Evolutionary conservation across 2,329 filamentous ascomycete genomes (phyloP).

Genomic region (Helminthosporium solani): DNA sequence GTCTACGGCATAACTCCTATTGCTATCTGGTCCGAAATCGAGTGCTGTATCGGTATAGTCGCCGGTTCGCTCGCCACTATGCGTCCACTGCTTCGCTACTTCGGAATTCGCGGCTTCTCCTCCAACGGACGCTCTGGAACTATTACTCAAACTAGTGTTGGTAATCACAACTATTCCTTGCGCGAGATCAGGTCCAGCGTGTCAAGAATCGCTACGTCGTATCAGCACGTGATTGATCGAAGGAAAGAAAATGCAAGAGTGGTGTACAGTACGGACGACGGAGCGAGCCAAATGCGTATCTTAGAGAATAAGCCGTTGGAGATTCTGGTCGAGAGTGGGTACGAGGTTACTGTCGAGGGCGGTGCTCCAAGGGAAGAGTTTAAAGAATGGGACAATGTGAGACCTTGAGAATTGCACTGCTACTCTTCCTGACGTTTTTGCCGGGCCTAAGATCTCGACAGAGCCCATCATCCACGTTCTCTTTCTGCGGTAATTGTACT

Average conservation of each 20-base stretch:
- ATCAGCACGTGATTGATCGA: background rate
- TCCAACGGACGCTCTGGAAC: slow-evolving; percentile 8
- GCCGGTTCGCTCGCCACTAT: slow-evolving; percentile 47
- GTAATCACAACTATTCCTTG: background rate
- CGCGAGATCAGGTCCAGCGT: background rate
- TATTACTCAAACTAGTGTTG: background rate
- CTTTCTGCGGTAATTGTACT: too few relatives aligned
- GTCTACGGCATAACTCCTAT: slow-evolving; percentile 34
- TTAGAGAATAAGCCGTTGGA: slow-evolving; percentile 29
- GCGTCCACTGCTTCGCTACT: slow-evolving; percentile 39
- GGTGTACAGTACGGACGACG: slow-evolving; percentile 1
- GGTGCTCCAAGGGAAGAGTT: background rate
- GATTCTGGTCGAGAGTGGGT: background rate
- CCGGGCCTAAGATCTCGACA: too few relatives aligned
- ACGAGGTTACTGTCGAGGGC: background rate
- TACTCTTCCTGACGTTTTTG: too few relatives aligned
- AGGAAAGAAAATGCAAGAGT: background rate
- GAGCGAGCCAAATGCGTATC: slow-evolving; percentile 37
- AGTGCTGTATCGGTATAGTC: slow-evolving; percentile 48
- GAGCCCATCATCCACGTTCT: too few relatives aligned
- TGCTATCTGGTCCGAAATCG: slow-evolving; percentile 46
- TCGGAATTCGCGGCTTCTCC: slow-evolving; percentile 23
- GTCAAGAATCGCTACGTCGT: background rate
- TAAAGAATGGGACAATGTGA: too few relatives aligned
- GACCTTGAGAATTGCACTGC: too few relatives aligned